Conservation (phyloP, 2,329 filamentous ascomycete genomes). For the Calonectria hawksworthii region DNA sequence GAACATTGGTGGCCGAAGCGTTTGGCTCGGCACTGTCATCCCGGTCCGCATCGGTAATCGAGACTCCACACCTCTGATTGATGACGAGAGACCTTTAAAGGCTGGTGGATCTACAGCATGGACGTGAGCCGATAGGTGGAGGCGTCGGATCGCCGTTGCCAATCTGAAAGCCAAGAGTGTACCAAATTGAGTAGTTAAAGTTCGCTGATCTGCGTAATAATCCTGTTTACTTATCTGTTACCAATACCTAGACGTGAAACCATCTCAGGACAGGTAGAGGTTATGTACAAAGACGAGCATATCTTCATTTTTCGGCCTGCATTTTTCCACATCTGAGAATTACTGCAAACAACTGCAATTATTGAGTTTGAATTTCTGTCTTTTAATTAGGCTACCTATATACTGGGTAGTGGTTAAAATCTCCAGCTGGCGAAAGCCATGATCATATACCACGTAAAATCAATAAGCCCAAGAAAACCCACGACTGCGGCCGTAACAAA, state of each 20-base stretch:
- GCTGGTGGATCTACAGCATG: not conserved
- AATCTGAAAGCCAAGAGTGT: not conserved
- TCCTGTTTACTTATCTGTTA: not conserved
- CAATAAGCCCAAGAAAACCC: not conserved
- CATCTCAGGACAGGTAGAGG: not conserved
- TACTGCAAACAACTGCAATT: not conserved
- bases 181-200: not conserved
- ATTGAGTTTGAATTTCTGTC: not conserved
- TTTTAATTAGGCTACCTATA: not conserved
- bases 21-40: too few species aligned
- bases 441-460: not conserved
- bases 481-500: not conserved
- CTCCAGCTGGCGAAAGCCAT: not conserved
- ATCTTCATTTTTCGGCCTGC: not conserved
- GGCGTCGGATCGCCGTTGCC: not conserved
- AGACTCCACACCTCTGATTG: too few species aligned
- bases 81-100: too few species aligned
- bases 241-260: not conserved
- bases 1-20: too few species aligned
- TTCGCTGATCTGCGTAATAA: rapidly evolving
- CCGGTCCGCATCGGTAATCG: too few species aligned
- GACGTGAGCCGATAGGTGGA: not conserved
- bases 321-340: not conserved
- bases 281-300: not conserved
- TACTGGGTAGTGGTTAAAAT: not conserved